Evolutionary conservation across 768 basidiomycete species (phyloP).

Genomic region (Pleurotus djamor): DNA sequence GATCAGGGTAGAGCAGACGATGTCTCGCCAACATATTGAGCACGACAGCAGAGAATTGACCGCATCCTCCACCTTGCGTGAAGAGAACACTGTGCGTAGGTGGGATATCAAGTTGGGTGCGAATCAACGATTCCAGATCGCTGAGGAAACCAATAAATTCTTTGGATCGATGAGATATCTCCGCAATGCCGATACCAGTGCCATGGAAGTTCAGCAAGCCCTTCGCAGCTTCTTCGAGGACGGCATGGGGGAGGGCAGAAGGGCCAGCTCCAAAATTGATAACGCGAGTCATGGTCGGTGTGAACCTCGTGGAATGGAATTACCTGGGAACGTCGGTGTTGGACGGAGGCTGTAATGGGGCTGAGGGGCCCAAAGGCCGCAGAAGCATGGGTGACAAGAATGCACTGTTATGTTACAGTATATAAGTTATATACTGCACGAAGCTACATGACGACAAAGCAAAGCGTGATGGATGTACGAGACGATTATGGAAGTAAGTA

Average conservation of each 20-base stretch:
- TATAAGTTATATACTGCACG: no score
- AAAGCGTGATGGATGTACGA: no score
- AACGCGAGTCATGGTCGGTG: conserved; percentile 44
- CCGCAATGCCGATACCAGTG: conserved; percentile 94
- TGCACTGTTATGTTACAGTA: no score
- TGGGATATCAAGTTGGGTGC: conserved; percentile 79
- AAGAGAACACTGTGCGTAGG: conserved; percentile 84
- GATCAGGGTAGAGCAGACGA: conserved; percentile 67
- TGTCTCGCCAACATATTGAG: conserved; percentile 90
- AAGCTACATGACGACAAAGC: no score
- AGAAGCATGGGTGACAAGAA: not conserved
- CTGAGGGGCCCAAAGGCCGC: not conserved
- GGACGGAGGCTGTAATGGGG: not conserved
- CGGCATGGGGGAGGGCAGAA: conserved; percentile 84
- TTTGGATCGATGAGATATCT: conserved; percentile 93
- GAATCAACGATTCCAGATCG: conserved; percentile 62
- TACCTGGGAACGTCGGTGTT: conserved; percentile 8
- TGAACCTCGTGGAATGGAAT: no score
- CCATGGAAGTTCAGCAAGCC: conserved; percentile 89
- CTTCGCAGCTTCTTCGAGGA: conserved; percentile 78
- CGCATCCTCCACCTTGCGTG: conserved; percentile 91
- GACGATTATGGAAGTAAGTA: no score
- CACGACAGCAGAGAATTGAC: conserved; percentile 90
- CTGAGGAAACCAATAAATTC: conserved; percentile 77
- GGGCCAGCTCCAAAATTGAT: conserved; percentile 96